These are phyloP conservation scores for Eurotiales sp. DNA, from an alignment of 2,329 filamentous ascomycete species.

Conservation along the genomic window DNA sequence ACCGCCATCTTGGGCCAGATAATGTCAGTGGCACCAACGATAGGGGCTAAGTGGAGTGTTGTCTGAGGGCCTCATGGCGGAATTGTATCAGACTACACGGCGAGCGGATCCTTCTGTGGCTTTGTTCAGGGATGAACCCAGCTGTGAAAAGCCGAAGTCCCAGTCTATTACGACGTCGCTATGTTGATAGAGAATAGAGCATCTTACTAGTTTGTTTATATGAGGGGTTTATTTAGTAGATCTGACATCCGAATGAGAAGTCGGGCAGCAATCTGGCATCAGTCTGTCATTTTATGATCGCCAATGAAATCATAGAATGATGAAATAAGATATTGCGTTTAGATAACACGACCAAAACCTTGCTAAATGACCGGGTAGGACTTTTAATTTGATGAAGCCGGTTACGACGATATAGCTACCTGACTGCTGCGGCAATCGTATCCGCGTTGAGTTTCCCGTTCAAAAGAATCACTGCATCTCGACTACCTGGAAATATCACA, in stretches of 20 bases:
- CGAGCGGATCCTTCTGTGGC: conserved; percentile 5
- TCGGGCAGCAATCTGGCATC: conserved; percentile 15
- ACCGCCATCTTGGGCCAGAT: conserved; percentile 4
- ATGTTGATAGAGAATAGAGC: neutral
- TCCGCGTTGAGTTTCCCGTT: no score
- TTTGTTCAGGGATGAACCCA: conserved; percentile 14
- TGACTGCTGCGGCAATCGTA: no score
- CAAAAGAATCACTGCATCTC: no score
- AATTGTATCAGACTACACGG: neutral
- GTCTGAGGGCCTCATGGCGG: neutral
- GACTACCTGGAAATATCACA: no score
- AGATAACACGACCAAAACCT: neutral
- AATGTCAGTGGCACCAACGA: neutral
- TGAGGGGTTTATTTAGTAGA: conserved; percentile 5
- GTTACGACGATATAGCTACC: neutral
- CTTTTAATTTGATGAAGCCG: neutral
- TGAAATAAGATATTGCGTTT: neutral
- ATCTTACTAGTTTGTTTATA: neutral
- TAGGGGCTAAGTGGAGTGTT: conserved; percentile 7
- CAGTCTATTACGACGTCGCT: neutral
- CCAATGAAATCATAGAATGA: neutral
- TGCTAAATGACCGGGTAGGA: neutral
- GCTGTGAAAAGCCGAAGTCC: neutral
- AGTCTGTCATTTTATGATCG: neutral
- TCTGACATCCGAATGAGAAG: no score